Evolutionary conservation across 495 filamentous ascomycete genomes (phyloP).

Genomic region (Neurospora sp.): DNA sequence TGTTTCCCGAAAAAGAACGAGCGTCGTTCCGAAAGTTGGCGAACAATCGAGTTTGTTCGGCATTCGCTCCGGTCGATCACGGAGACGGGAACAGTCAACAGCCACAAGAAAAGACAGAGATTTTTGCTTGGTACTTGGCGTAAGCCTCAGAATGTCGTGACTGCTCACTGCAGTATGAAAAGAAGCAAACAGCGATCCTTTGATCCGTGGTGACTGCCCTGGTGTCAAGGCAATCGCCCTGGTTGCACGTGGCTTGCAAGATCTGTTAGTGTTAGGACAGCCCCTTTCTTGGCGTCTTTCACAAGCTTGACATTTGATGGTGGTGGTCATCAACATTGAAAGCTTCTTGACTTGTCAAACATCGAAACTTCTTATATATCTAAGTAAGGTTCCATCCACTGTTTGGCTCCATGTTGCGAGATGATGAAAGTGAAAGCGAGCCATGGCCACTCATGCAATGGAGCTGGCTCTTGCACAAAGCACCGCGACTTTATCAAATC

Average conservation of each 20-base stretch:
- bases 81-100: not conserved
- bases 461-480: too few species aligned
- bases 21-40: not conserved
- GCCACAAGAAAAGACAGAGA: not conserved
- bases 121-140: not conserved
- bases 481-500: too few species aligned
- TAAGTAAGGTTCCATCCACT: too few species aligned
- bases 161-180: not conserved
- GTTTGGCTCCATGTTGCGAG: too few species aligned
- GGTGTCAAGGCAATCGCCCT: not conserved
- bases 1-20: not conserved
- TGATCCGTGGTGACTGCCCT: not conserved
- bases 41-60: not conserved
- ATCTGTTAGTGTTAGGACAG: not conserved
- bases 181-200: not conserved
- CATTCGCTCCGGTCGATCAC: not conserved
- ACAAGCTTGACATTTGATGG: not conserved
- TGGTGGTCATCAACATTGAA: not conserved
- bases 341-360: not conserved
- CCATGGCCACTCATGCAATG: too few species aligned
- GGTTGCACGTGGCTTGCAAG: not conserved
- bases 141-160: not conserved
- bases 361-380: not conserved
- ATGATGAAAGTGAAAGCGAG: too few species aligned
- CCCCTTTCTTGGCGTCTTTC: not conserved